These are phyloP conservation scores for Corchorus capsularis DNA, from an alignment of 345 rosid species.

Conservation along the genomic window DNA sequence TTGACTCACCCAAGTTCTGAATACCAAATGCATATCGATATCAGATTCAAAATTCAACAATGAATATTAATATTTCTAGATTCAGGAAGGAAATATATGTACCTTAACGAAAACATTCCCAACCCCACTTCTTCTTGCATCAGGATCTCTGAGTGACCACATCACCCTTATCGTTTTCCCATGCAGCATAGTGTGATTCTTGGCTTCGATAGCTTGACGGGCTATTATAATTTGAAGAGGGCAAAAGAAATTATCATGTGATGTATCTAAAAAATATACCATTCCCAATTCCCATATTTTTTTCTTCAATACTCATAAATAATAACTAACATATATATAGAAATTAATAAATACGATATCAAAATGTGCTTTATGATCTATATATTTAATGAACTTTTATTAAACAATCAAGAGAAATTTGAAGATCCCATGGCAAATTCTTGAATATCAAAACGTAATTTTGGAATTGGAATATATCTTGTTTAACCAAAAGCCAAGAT, in stretches of 20 bases:
- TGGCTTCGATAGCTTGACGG: constrained; percentile 54
- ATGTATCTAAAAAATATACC: no score
- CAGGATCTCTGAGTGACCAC: constrained; percentile 74
- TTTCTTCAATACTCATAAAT: neutral
- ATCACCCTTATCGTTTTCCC: constrained; percentile 70
- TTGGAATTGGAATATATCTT: no score
- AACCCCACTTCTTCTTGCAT: constrained; percentile 65
- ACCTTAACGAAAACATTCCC: constrained; percentile 87
- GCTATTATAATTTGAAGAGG: constrained; percentile 43
- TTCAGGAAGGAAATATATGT: neutral
- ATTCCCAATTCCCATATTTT: neutral
- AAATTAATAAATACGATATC: no score
- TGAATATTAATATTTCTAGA: no score
- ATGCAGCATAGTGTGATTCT: constrained; percentile 54
- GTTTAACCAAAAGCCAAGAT: no score
- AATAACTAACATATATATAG: no score
- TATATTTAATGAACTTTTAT: no score
- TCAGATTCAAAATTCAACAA: neutral
- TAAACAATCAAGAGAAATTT: neutral
- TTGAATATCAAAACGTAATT: no score
- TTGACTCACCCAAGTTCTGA: constrained; percentile 61
- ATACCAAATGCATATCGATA: constrained; percentile 8
- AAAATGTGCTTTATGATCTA: no score
- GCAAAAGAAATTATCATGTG: no score
- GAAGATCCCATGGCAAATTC: neutral